Evolutionary conservation across 2,329 filamentous ascomycete genomes (phyloP).

Genomic region (Trichoderma endophyticum): DNA sequence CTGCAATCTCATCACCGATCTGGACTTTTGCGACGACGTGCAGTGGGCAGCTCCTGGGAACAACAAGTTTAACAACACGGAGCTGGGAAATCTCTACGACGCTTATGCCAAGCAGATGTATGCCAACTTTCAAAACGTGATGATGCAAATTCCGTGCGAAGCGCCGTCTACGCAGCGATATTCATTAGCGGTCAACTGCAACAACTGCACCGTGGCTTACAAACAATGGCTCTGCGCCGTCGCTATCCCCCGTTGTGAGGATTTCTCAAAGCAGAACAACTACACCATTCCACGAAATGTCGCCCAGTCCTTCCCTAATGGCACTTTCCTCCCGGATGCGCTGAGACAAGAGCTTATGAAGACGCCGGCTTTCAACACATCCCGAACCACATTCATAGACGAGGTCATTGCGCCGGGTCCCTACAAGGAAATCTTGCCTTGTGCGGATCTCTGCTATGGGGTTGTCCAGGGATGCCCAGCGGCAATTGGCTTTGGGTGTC

Average conservation of each 20-base stretch:
- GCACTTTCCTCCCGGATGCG: constrained; percentile 48
- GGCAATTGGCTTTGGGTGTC: constrained; percentile 72
- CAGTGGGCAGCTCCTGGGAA: constrained; percentile 91
- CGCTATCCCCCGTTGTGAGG: constrained; percentile 86
- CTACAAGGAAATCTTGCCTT: constrained; percentile 90
- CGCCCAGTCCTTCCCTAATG: constrained; percentile 66
- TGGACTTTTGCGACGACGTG: constrained; percentile 84
- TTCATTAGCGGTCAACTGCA: constrained; percentile 74
- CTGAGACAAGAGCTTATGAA: constrained; percentile 25
- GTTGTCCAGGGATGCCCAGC: constrained; percentile 84
- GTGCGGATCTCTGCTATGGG: constrained; percentile 81
- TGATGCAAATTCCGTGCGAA: constrained; percentile 84
- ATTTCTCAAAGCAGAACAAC: constrained; percentile 59
- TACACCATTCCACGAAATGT: constrained; percentile 62
- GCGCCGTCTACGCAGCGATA: constrained; percentile 70
- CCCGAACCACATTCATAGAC: constrained; percentile 73
- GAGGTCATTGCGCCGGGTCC: constrained; percentile 71
- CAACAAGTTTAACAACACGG: constrained; percentile 57
- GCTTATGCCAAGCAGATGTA: constrained; percentile 67
- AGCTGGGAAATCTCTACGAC: constrained; percentile 74
- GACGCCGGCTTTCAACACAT: constrained; percentile 39
- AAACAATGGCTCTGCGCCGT: constrained; percentile 95
- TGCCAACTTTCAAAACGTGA: constrained; percentile 72
- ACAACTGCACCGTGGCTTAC: constrained; percentile 75
- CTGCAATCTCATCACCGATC: constrained; percentile 80